phyloP scores from a whole-genome alignment of 768 basidiomycete genomes.

The Tylopilus intermedius region DNA sequence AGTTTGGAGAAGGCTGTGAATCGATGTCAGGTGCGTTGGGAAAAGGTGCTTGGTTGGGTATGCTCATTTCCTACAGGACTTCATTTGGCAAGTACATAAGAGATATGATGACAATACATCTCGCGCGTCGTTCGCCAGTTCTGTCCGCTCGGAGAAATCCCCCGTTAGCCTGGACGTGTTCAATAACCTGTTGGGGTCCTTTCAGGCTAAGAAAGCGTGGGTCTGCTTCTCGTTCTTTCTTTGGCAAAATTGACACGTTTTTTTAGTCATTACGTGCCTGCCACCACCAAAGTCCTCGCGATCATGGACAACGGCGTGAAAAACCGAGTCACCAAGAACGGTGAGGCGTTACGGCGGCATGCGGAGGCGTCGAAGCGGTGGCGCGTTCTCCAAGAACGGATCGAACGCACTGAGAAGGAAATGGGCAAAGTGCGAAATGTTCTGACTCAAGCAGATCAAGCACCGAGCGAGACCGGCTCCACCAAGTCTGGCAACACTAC shows the following conservation, averaged over 20 bases:
- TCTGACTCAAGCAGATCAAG: slow-evolving; percentile 45
- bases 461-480: slow-evolving; percentile 68
- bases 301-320: slow-evolving; percentile 93
- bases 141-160: slow-evolving; percentile 47
- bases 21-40: slow-evolving; percentile 70
- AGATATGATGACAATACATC: slow-evolving; percentile 45
- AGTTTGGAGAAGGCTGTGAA: slow-evolving; percentile 90
- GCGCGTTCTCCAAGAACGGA: slow-evolving; percentile 74
- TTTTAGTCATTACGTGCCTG: slow-evolving; percentile 87
- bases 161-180: slow-evolving; percentile 59
- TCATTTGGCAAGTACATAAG: slow-evolving; percentile 77
- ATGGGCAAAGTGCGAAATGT: slow-evolving; percentile 69
- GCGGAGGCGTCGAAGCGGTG: slow-evolving; percentile 86
- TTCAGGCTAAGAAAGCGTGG: slow-evolving; percentile 85
- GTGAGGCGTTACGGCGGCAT: slow-evolving; percentile 86
- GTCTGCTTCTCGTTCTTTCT: slow-evolving; percentile 19
- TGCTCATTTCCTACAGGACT: slow-evolving; percentile 49
- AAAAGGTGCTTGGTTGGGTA: not conserved
- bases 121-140: slow-evolving; percentile 39
- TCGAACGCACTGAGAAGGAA: slow-evolving; percentile 73
- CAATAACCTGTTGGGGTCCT: slow-evolving; percentile 64
- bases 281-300: slow-evolving; percentile 84
- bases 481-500: slow-evolving; percentile 53
- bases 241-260: slow-evolving; percentile 11
- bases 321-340: slow-evolving; percentile 93